Evolutionary conservation across 1,284 basidiomycete species (phyloP).

Genomic region (Tilletia horrida): DNA sequence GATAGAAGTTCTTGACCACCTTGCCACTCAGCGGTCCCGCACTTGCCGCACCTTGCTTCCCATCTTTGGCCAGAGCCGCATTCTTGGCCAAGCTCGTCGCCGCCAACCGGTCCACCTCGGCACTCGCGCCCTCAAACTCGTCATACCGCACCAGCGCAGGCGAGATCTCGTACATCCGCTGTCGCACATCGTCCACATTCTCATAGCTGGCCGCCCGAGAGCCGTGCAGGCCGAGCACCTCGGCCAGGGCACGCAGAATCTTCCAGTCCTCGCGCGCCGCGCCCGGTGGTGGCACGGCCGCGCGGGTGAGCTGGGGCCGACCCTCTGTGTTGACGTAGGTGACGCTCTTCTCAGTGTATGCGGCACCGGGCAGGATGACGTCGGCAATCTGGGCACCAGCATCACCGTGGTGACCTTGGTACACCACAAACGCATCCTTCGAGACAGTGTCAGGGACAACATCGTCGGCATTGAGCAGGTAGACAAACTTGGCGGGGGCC

Average conservation of each 20-base stretch:
- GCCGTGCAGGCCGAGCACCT: constrained; percentile 68
- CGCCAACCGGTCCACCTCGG: constrained; percentile 18
- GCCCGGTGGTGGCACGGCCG: constrained; percentile 91
- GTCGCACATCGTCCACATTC: constrained; percentile 63
- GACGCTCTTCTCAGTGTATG: constrained; percentile 91
- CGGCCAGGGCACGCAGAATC: constrained; percentile 91
- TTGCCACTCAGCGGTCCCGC: constrained; percentile 7
- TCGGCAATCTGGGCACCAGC: constrained; percentile 93
- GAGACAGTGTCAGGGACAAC: constrained; percentile 87
- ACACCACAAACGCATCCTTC: constrained; percentile 91
- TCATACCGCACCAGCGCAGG: constrained; percentile 88
- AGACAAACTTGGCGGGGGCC: constrained; percentile 84
- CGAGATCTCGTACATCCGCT: constrained; percentile 95
- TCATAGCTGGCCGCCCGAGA: neutral
- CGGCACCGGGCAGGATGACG: constrained; percentile 85
- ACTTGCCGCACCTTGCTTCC: neutral
- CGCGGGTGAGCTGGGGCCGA: constrained; percentile 81
- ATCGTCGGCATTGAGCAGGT: constrained; percentile 94
- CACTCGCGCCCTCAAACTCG: constrained; percentile 71
- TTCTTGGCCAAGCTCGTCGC: constrained; percentile 14
- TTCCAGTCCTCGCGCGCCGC: constrained; percentile 98
- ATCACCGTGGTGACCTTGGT: constrained; percentile 98
- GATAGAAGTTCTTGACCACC: constrained; percentile 83
- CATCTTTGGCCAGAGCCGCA: neutral
- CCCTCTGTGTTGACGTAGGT: constrained; percentile 99